Conservation (phyloP, 225 moss, liverwort and hornwort genomes). For the Bryoerythrophyllum caledonicum region DNA sequence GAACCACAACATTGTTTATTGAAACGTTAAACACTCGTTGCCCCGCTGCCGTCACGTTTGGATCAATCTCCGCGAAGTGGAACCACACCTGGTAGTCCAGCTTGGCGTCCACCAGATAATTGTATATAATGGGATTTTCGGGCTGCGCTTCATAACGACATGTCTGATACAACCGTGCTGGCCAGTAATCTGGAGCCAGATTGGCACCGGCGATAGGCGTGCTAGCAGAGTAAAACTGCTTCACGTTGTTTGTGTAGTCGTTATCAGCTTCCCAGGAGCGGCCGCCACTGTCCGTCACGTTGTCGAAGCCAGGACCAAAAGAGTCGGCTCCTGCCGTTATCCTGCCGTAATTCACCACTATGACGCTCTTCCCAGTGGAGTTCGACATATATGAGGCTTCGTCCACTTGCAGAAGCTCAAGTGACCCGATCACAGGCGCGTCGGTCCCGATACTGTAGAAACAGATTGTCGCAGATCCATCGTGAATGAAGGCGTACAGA, state of each 20-base stretch:
- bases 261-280: slow-evolving; percentile 80
- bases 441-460: slow-evolving; percentile 89
- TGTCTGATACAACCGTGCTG: slow-evolving; percentile 64
- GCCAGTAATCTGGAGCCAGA: slow-evolving; percentile 75
- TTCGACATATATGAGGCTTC: slow-evolving; percentile 51
- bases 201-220: slow-evolving; percentile 40
- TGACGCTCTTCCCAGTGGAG: slow-evolving; percentile 68
- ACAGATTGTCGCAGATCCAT: slow-evolving; percentile 73
- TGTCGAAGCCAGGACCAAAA: slow-evolving; percentile 86
- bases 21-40: slow-evolving; percentile 75
- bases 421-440: slow-evolving; percentile 71
- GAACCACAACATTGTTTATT: slow-evolving; percentile 44
- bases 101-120: slow-evolving; percentile 67
- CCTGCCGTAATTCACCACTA: slow-evolving; percentile 79
- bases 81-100: slow-evolving; percentile 93
- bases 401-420: slow-evolving; percentile 80
- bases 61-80: slow-evolving; percentile 91
- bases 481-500: slow-evolving; percentile 73
- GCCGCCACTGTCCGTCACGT: slow-evolving; percentile 77
- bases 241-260: slow-evolving; percentile 42
- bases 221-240: slow-evolving; percentile 40
- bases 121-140: slow-evolving; percentile 47
- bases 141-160: slow-evolving; percentile 54
- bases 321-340: slow-evolving; percentile 61
- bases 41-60: slow-evolving; percentile 52